Evolutionary conservation across 2,329 filamentous ascomycete species (phyloP), one percentile per base, ranked within the genome.

Genomic region (Ophiosphaerella herpotricha): DNA sequence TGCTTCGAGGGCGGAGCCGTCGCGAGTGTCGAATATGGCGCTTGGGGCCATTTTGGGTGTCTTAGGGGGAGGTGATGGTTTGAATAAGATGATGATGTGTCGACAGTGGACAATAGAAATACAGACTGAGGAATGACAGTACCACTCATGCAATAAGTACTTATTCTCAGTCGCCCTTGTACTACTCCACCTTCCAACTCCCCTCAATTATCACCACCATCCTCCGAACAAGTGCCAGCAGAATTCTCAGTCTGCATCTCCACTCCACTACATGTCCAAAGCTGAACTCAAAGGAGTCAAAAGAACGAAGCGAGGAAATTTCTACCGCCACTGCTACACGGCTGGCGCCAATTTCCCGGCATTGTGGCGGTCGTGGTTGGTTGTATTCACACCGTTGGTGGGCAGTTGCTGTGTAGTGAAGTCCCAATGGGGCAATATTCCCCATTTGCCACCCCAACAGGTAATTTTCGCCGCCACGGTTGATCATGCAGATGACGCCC

Each of bases 1-100:
- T 3, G 79, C 78, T 65, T 85, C 83, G 26, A 85, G 78, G 16
- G 82, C 81, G 31, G 80, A 77, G 38, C 82, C 82, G 66, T 85
- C 80, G 46, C 77, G 78, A 63, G 66, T 67, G 59, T 78, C 75
- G 54, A 73, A 61, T 50, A 76, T 68, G 42, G 74, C 72, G 58
- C 72, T 74, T 64, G 75, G 77, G 66, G 76, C 76, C 77, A 79
- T 79, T 47, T 44, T 74, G 60, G 18, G 57, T 66, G 63, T 66
- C 54, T 61, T 29, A 24, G 13, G 39, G 4, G 18, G 18, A 21
- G 18, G 18, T 21, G 18, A 21, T 21, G 18, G 18, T 21, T 21
- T 21, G 18, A 21, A 21, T 21, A 21, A 4, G 18, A 21, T 21
- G 18, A 21, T 21, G 18, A 21, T 21, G 18, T 21, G 18, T 21